phyloP scores from a whole-genome alignment of 2,329 filamentous ascomycete species.

The Aspergillus puulaauensis region DNA sequence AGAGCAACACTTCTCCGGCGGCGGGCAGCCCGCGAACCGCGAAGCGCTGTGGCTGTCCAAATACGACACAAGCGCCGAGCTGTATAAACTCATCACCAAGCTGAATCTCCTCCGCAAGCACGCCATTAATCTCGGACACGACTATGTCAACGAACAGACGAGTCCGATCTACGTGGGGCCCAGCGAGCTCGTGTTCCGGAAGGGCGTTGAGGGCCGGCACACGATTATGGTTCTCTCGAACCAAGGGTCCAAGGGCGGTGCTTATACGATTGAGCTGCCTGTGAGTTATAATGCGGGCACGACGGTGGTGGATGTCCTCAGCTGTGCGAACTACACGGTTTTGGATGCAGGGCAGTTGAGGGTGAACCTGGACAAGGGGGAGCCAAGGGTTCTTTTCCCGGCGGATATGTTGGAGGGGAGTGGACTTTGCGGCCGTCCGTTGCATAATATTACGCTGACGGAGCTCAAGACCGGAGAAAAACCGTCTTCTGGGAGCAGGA shows the following conservation, averaged over 20 bases:
- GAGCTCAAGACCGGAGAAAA: neutral
- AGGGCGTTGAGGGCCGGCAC: conserved; percentile 43
- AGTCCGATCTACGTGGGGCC: conserved; percentile 41
- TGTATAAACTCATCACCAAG: conserved; percentile 40
- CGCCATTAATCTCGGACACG: conserved; percentile 32
- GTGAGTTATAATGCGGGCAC: conserved; percentile 15
- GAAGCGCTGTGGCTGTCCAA: conserved; percentile 58
- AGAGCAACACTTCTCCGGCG: conserved; percentile 60
- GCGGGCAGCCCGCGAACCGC: conserved; percentile 50
- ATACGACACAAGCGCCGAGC: conserved; percentile 42
- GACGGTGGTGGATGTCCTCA: conserved; percentile 27
- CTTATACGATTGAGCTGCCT: conserved; percentile 28
- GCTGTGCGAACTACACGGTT: conserved; percentile 26
- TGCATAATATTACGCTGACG: conserved; percentile 6
- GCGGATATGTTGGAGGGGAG: conserved; percentile 28
- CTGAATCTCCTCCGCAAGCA: conserved; percentile 47
- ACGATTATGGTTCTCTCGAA: conserved; percentile 47
- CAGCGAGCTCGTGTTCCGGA: conserved; percentile 46
- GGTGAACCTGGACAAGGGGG: conserved; percentile 28
- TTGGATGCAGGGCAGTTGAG: conserved; percentile 23
- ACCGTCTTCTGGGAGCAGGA: no score
- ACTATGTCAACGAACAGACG: conserved; percentile 41
- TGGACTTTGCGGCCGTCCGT: conserved; percentile 28
- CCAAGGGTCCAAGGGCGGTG: conserved; percentile 30
- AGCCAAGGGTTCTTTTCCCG: conserved; percentile 33